Evolutionary conservation across 176 grass and related monocot genomes (phyloP), one percentile per base, ranked within the genome.

Genomic region (Tillandsia leiboldiana): DNA sequence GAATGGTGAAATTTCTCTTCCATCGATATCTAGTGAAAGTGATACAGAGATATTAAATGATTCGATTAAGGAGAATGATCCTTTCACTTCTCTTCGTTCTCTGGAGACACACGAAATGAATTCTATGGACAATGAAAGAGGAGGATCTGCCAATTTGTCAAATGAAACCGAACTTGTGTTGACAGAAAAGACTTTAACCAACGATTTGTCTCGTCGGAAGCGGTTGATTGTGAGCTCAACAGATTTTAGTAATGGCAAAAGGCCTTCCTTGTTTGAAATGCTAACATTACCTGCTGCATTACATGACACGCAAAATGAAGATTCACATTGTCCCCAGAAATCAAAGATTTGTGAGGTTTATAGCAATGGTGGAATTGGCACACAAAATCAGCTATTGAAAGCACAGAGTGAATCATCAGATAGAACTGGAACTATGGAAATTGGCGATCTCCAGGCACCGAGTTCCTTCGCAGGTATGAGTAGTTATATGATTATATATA

Each of bases 261-360:
- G 42, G 23, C 15, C 79, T 66, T 76, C 27, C 69, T 83, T 92
- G 47, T 96, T 75, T 65, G 88, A 96, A 80, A 87, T 79, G 73
- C 26, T 91, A 74, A 83, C 74, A 51, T 29, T 84, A 48, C 79
- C 83, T 75, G 73, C 75, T 24, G 66, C 77, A 59, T 53, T 66
- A 81, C 51, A 85, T 64, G 26, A 54, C 73, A 11, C 54, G 15
- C 49, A 59, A 48, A 48, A 49, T 29, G 53, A 68, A 79, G 51
- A 78, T 77, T 72, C 52, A 51, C 48, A 61, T 2, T 67, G 70
- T 67, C 71, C 24, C 68, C 59, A 50, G 54, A 81, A 72, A 68
- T 63, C 73, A 24, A 83, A 49, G 64, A 28, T 12, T 23, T 51
- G 72, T 53, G 67, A 68, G 51, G 70, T 71, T 72, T 79, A 66